Evolutionary conservation across 257 asterid genomes (phyloP).

Genomic region (Coffea canephora): DNA sequence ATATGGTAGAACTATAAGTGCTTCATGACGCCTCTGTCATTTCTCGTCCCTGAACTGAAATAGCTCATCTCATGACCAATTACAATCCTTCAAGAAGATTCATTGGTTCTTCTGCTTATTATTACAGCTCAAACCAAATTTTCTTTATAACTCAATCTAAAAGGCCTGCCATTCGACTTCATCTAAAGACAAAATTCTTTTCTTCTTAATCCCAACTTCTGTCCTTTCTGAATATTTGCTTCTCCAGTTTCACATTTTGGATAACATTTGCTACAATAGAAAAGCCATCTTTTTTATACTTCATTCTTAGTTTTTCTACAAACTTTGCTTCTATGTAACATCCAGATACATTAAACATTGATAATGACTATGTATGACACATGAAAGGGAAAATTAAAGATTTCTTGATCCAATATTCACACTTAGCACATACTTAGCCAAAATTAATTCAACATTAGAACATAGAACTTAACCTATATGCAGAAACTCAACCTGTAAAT

Average conservation of each 20-base stretch:
- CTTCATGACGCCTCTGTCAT: too few species aligned
- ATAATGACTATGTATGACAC: not conserved
- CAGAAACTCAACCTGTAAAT: not conserved
- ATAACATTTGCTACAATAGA: too few species aligned
- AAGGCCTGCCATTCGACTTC: not conserved
- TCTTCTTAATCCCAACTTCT: not conserved
- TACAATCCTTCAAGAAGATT: too few species aligned
- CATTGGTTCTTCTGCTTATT: too few species aligned
- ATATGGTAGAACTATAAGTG: not conserved
- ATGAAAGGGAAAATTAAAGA: not conserved
- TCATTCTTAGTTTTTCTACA: too few species aligned
- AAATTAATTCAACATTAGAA: too few species aligned
- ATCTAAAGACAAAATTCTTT: not conserved
- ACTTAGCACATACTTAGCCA: not conserved
- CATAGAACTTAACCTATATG: not conserved
- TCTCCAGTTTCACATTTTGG: not conserved
- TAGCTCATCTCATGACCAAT: too few species aligned
- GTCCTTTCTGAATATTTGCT: not conserved
- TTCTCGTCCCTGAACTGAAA: too few species aligned
- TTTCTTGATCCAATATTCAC: not conserved
- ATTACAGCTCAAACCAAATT: too few species aligned
- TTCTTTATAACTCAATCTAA: not conserved
- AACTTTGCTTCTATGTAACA: too few species aligned
- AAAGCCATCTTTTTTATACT: too few species aligned
- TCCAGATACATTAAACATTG: too few species aligned